Conservation (phyloP, 148 eudicot genomes). For the Nyssa sinensis region DNA sequence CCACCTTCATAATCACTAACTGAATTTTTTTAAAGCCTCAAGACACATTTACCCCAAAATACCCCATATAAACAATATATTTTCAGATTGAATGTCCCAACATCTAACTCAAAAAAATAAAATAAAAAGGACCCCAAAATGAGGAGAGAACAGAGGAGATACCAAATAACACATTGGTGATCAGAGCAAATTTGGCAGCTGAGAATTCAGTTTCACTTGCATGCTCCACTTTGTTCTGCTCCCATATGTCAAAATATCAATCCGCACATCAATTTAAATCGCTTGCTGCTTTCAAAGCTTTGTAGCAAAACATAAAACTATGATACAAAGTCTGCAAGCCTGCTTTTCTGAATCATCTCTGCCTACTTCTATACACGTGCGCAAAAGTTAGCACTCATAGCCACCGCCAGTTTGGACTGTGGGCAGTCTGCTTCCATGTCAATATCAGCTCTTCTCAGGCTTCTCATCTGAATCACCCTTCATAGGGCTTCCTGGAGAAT, state of each 20-base stretch:
- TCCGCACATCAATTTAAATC: slow-evolving; percentile 12
- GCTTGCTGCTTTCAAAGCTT: slow-evolving; percentile 16
- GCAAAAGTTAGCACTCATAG: slow-evolving; percentile 24
- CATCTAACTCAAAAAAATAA: neutral
- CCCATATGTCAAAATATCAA: neutral
- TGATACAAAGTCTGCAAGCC: slow-evolving; percentile 28
- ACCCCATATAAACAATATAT: slow-evolving; percentile 3
- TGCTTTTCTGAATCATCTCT: slow-evolving; percentile 16
- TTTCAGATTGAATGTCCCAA: slow-evolving; percentile 14
- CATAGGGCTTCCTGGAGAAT: slow-evolving; percentile 31
- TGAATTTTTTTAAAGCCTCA: too few species aligned
- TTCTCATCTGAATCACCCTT: slow-evolving; percentile 39
- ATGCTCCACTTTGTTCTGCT: neutral
- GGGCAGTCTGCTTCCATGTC: slow-evolving; percentile 18
- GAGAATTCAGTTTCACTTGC: neutral
- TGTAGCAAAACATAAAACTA: slow-evolving; percentile 23
- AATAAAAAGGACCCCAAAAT: slow-evolving; percentile 10
- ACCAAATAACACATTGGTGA: neutral
- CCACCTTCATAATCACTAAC: neutral
- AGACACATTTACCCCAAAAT: neutral
- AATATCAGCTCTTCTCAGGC: slow-evolving; percentile 36
- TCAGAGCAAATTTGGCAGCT: neutral
- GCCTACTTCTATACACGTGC: slow-evolving; percentile 37
- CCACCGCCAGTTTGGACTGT: slow-evolving; percentile 20
- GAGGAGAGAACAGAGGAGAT: neutral